Evolutionary conservation across 2,329 filamentous ascomycete species (phyloP), one percentile per base, ranked within the genome.

Genomic region (Botrytis fragariae): DNA sequence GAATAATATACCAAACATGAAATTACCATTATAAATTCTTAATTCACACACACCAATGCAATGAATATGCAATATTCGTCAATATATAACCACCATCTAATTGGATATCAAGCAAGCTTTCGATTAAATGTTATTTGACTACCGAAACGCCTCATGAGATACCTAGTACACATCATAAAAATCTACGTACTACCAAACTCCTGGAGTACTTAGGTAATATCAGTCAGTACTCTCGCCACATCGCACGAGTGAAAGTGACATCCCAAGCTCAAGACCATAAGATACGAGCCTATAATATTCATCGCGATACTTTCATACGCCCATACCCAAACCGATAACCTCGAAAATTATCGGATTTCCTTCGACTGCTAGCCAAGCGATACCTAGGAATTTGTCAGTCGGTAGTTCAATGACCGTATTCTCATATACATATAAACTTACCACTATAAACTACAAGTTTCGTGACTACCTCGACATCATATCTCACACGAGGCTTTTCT

Each of bases 391-490:
- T 48, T 77, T 75, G 78, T 75, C 59, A 54, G 32, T 1, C 22
- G 20, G 22, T 29, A 25, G 1, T 68, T 20, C 32, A 73, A 72
- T 59, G 32, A 72, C 45, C 73, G 72, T 74, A 70, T 71, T 72
- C n/a, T 25, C n/a, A n/a, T n/a, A n/a, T n/a, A n/a, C 35, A 32
- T 45, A 22, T 22, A 20, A 25, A 84, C 90, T 82, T 84, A 94
- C 95, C 96, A 74, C 92, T 88, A 84, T 99, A 99, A 37, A 99
- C 94, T 78, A 99, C 92, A 74, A 99, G 83, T 84, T 98, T 98
- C 8, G 96, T 98, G 54, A 99, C 92, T 57, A 99, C 95, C 83
- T 99, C 96, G n/a, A 98, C 95, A 83, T 99, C 96, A 80, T 98
- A 99, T 78, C 95, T 87, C 74, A 98, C 95, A 77, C 96, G 90